A percentile compares a stretch with the other conserved stretches of the same genome.
These are phyloP conservation scores for Kalmanozyma brasiliensis DNA, from an alignment of 1,284 basidiomycete genomes.

Conservation along the genomic window DNA sequence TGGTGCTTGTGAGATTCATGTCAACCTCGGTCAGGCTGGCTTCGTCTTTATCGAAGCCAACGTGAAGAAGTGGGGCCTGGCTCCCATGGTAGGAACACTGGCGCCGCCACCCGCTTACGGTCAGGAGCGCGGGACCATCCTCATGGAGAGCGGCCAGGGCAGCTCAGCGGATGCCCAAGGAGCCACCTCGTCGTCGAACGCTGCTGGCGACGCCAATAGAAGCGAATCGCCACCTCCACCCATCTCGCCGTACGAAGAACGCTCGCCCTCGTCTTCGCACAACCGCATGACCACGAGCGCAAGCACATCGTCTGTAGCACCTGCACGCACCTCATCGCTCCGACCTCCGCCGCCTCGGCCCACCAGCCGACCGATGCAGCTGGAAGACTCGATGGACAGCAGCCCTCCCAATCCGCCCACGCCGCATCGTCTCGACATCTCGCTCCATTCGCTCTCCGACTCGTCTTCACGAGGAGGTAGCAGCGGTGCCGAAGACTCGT, in stretches of 20 bases:
- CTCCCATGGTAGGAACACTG: slow-evolving; percentile 66
- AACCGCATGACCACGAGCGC: slow-evolving; percentile 2
- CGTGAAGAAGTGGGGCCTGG: slow-evolving; percentile 67
- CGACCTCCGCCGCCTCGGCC: slow-evolving; percentile 14
- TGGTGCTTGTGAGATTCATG: slow-evolving; percentile 64
- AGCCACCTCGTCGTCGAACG: slow-evolving; percentile 4
- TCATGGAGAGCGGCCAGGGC: slow-evolving; percentile 62
- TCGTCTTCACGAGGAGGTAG: slow-evolving; percentile 15
- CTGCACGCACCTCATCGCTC: slow-evolving; percentile 36
- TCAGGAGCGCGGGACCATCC: slow-evolving; percentile 66
- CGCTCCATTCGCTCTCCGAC: slow-evolving; percentile 68
- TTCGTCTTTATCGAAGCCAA: slow-evolving; percentile 68
- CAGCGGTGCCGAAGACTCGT: slow-evolving; percentile 30
- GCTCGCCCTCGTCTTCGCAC: slow-evolving; percentile 32
- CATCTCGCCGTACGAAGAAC: slow-evolving; percentile 48
- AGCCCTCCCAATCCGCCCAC: slow-evolving; percentile 72
- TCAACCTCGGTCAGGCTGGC: slow-evolving; percentile 67
- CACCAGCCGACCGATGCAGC: slow-evolving; percentile 25
- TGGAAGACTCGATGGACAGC: slow-evolving; percentile 43
- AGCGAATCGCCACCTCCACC: slow-evolving; percentile 42
- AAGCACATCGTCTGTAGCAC: slow-evolving; percentile 16
- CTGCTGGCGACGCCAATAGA: neutral
- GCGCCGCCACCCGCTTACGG: slow-evolving; percentile 67
- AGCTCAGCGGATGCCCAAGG: slow-evolving; percentile 27
- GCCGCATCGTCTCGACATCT: slow-evolving; percentile 72